These are phyloP conservation scores for Talaromyces pinophilus DNA, from an alignment of 2,329 filamentous ascomycete genomes.

Conservation along the genomic window DNA sequence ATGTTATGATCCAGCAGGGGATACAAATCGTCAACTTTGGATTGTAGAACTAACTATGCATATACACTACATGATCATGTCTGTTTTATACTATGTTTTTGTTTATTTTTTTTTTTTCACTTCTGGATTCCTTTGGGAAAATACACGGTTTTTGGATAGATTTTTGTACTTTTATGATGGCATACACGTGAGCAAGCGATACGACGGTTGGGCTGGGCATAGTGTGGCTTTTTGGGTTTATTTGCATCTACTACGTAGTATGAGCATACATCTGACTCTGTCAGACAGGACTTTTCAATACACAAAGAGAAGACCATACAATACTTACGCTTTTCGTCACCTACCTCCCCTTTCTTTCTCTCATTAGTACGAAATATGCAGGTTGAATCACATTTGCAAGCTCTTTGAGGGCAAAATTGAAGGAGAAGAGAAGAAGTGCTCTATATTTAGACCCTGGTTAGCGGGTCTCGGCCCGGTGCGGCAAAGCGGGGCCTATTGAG, in stretches of 20 bases:
- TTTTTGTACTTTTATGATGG: constrained; percentile 25
- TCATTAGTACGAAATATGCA: neutral
- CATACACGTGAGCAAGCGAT: constrained; percentile 26
- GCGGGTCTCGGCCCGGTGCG: constrained; percentile 23
- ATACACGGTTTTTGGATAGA: neutral
- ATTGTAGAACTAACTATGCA: constrained; percentile 38
- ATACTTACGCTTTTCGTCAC: neutral
- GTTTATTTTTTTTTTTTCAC: neutral
- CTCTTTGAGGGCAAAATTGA: neutral
- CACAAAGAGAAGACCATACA: neutral
- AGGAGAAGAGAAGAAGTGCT: neutral
- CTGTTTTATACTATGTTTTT: neutral
- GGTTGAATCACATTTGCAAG: neutral
- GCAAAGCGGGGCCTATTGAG: neutral
- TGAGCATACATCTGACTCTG: neutral
- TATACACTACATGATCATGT: constrained; percentile 14
- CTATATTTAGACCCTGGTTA: constrained; percentile 17
- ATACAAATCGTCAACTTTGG: constrained; percentile 56
- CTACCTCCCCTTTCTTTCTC: neutral
- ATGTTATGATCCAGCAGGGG: constrained; percentile 49
- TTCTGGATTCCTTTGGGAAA: neutral
- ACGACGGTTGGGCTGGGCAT: constrained; percentile 14
- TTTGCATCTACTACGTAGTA: neutral
- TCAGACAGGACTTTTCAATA: constrained; percentile 1
- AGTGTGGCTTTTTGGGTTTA: neutral